Evolutionary conservation across 192 early-diverging fungal species (phyloP), one percentile per base, ranked within the genome.

Genomic region (Coemansia sp.): DNA sequence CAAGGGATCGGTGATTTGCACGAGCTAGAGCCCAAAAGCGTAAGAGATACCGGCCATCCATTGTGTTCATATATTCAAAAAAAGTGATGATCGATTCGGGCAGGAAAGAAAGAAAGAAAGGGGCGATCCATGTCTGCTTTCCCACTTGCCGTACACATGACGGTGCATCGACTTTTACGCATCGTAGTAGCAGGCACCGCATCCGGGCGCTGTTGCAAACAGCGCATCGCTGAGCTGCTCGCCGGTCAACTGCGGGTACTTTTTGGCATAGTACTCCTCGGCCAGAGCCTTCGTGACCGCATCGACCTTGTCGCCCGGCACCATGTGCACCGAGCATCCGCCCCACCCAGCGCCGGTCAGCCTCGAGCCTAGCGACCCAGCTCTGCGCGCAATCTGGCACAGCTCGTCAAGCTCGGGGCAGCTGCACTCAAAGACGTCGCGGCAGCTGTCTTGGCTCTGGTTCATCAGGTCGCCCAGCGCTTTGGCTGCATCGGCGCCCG

Each of bases 301-400:
- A 4, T 68, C 59, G 1, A 87, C 86, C 20, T 79, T 67, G 27
- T 82, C 67, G 30, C 72, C 42, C 6, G 51, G 50, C 20, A 92
- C 83, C 29, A 95, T 68, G 36, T 83, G 84, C 17, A 95, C 93
- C 0, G 89, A 86, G 64, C 90, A 90, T 8, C 91, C 89, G 37
- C 90, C 90, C 92, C 91, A 95, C 10, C 95, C 95, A 32, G 95
- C 95, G 11, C 95, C 93, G 3, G 92, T 95, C 36, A 96, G 77
- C 22, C 94, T 72, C 23, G 89, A 87, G 19, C 94, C 94, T 47
- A 80, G 71, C 8, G 92, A 83, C 6, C 93, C 93, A 11, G 82
- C 60, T 9, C 54, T 53, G 28, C 80, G 78, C 25, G 83, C 85
- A 56, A 91, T 59, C 1, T 35, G 32, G 17, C 83, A 83, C 10